phyloP scores from a whole-genome alignment of 1,284 basidiomycete genomes.

The Apiotrichum laibachii region DNA sequence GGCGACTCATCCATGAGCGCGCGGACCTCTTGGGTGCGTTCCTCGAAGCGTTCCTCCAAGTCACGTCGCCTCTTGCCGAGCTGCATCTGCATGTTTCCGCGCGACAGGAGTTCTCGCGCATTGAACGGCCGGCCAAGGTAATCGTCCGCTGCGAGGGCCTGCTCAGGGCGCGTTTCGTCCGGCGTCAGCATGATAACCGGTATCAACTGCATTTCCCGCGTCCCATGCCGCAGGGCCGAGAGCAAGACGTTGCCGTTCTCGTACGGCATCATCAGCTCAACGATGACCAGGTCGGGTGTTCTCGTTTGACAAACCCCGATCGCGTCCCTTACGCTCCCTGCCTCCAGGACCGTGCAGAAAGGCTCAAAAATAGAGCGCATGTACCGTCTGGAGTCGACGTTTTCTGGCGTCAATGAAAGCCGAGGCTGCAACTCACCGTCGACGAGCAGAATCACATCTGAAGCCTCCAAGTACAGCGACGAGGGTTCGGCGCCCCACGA shows the following conservation, averaged over 20 bases:
- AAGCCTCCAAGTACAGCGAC: conserved; percentile 41
- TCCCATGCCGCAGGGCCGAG: conserved; percentile 21
- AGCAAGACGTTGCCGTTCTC: conserved; percentile 41
- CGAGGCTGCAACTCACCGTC: conserved; percentile 31
- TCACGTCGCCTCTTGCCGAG: conserved; percentile 40
- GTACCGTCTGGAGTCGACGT: conserved; percentile 40
- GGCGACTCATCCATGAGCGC: conserved; percentile 23
- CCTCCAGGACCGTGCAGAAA: conserved; percentile 51
- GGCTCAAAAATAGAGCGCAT: conserved; percentile 45
- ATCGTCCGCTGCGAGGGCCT: conserved; percentile 45
- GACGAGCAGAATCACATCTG: conserved; percentile 46
- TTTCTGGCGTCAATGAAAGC: conserved; percentile 17
- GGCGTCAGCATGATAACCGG: conserved; percentile 46
- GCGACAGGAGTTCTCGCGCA: conserved; percentile 51
- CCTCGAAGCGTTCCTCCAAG: conserved; percentile 42
- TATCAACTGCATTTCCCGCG: conserved; percentile 23
- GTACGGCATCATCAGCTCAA: conserved; percentile 53
- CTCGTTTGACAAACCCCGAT: conserved; percentile 35
- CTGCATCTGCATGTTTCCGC: conserved; percentile 46
- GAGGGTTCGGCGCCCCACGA: conserved; percentile 32
- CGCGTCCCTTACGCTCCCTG: conserved; percentile 49
- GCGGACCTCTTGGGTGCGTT: conserved; percentile 25
- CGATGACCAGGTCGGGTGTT: conserved; percentile 45
- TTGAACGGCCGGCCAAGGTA: conserved; percentile 48
- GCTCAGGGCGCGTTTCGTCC: conserved; percentile 33